A percentile compares a stretch with the other conserved stretches of the same genome.
These are phyloP conservation scores for Nidula microcarpa DNA, from an alignment of 768 basidiomycete genomes.

Conservation along the genomic window DNA sequence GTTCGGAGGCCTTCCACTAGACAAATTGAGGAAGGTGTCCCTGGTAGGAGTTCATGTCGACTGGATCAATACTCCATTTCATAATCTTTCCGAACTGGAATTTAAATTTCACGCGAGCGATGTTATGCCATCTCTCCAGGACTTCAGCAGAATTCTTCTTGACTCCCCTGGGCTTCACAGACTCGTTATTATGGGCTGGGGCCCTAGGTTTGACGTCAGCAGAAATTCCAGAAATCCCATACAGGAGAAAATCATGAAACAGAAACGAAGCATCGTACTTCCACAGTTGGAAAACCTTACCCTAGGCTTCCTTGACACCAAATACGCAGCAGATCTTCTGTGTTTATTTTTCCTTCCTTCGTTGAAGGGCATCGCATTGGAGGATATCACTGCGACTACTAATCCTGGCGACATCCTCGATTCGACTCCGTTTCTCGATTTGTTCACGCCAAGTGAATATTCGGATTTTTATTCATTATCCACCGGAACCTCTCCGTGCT, in stretches of 20 bases:
- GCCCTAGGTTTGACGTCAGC: conserved; percentile 10
- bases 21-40: conserved; percentile 34
- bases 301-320: conserved; percentile 41
- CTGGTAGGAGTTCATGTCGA: conserved; percentile 58
- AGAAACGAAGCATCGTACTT: conserved; percentile 17
- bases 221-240: not conserved
- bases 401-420: conserved; percentile 28
- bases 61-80: conserved; percentile 40
- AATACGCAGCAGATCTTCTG: conserved; percentile 33
- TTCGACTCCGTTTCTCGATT: conserved; percentile 29
- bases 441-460: conserved; percentile 15
- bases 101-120: conserved; percentile 55
- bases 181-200: conserved; percentile 52
- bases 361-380: conserved; percentile 33
- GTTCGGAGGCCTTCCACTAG: conserved; percentile 35
- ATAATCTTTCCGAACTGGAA: conserved; percentile 42
- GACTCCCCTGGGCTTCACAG: conserved; percentile 36
- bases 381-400: conserved; percentile 41
- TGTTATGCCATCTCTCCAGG: conserved; percentile 48
- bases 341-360: conserved; percentile 32
- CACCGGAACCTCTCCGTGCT: conserved; percentile 11
- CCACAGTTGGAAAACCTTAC: conserved; percentile 26
- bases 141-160: conserved; percentile 40
- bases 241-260: not conserved
- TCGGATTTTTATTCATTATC: conserved; percentile 1